Conservation (phyloP, 2,329 filamentous ascomycete species). For the Xylariaceae sp. region DNA sequence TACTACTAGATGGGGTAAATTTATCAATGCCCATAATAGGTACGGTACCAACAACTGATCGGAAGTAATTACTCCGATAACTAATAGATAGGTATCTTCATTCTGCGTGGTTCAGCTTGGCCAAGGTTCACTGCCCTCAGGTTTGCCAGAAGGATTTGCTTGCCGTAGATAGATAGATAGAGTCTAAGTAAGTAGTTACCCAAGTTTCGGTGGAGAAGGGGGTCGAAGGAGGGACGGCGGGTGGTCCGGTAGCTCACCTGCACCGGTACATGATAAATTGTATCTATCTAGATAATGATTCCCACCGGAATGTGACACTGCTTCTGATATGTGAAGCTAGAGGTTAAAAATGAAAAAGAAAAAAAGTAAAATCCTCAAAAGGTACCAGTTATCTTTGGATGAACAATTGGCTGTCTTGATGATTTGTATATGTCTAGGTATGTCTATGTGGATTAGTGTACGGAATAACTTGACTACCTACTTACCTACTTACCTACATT, state of each 20-base stretch:
- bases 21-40: no score
- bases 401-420: no score
- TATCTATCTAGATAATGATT: not conserved
- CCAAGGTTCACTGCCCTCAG: not conserved
- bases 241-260: slow-evolving; percentile 11
- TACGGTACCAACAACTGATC: no score
- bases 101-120: no score
- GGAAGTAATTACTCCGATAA: no score
- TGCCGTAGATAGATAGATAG: not conserved
- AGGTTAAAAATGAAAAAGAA: not conserved
- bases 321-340: not conserved
- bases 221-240: slow-evolving; percentile 2
- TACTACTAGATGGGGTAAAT: no score
- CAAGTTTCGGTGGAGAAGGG: slow-evolving; percentile 7
- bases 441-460: not conserved
- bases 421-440: no score
- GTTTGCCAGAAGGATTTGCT: slow-evolving; percentile 11
- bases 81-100: no score
- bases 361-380: not conserved
- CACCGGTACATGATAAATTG: not conserved
- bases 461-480: not conserved
- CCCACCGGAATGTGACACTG: slow-evolving; percentile 13
- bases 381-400: no score
- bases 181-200: not conserved
- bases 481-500: not conserved